Percentiles rank a stretch among this genome's conserved stretches.
Evolutionary conservation across 208 protist genomes (phyloP).

Genomic region (Leishmania arabica): DNA sequence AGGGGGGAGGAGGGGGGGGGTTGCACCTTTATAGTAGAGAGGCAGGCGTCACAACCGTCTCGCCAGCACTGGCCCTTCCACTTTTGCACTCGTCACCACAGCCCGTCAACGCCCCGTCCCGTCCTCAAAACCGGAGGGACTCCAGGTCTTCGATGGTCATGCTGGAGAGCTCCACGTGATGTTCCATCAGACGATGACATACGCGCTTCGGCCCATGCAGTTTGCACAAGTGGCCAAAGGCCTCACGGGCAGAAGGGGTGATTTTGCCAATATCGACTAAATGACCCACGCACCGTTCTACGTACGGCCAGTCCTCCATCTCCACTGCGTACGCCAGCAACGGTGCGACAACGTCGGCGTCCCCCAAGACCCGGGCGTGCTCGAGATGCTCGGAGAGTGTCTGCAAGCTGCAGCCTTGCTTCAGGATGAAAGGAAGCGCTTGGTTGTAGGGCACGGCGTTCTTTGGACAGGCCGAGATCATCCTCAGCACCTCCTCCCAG

Average conservation of each 20-base stretch:
- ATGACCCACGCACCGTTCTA: constrained; percentile 78
- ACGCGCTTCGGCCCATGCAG: constrained; percentile 70
- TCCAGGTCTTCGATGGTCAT: constrained; percentile 83
- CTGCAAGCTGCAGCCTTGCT: constrained; percentile 79
- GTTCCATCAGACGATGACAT: constrained; percentile 56
- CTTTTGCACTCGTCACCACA: background rate
- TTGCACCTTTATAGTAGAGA: background rate
- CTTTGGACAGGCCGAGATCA: constrained; percentile 88
- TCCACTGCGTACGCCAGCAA: constrained; percentile 79
- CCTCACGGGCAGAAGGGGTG: constrained; percentile 56
- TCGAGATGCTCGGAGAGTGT: constrained; percentile 85
- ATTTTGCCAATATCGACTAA: constrained; percentile 88
- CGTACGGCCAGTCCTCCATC: constrained; percentile 75
- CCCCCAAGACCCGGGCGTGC: constrained; percentile 81
- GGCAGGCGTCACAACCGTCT: background rate
- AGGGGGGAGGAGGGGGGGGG: background rate
- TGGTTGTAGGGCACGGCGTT: constrained; percentile 77
- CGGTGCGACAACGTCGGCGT: constrained; percentile 85
- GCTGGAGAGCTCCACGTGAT: constrained; percentile 57
- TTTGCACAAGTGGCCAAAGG: constrained; percentile 74
- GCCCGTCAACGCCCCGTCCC: background rate
- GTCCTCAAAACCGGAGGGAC: constrained; percentile 63
- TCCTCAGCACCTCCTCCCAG: constrained; percentile 80
- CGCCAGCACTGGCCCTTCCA: background rate
- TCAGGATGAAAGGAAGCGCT: constrained; percentile 73